These are phyloP conservation scores for Solanum peruvianum DNA, from an alignment of 257 asterid genomes.

Conservation along the genomic window DNA sequence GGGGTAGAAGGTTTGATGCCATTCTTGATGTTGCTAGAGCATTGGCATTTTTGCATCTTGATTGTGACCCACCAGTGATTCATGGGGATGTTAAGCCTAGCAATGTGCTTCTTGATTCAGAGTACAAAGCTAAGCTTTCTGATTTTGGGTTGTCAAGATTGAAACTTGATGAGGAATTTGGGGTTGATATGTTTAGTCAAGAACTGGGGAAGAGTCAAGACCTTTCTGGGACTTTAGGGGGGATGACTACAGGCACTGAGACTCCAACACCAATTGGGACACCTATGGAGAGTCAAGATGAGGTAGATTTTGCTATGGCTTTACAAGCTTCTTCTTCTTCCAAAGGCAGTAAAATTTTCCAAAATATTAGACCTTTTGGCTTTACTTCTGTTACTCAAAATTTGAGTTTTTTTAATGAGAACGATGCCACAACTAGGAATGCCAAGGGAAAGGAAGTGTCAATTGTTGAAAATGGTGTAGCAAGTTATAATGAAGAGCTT, in stretches of 20 bases:
- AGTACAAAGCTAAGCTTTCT: slow-evolving; percentile 72
- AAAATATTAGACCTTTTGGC: slow-evolving; percentile 34
- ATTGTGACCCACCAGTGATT: slow-evolving; percentile 88
- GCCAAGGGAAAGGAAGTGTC: slow-evolving; percentile 57
- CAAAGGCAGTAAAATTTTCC: slow-evolving; percentile 33
- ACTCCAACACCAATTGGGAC: slow-evolving; percentile 40
- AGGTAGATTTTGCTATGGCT: slow-evolving; percentile 94
- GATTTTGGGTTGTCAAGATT: slow-evolving; percentile 93
- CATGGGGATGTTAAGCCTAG: slow-evolving; percentile 99
- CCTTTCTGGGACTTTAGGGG: slow-evolving; percentile 52
- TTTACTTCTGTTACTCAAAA: slow-evolving; percentile 27
- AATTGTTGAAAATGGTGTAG: slow-evolving; percentile 23
- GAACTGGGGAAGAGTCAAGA: slow-evolving; percentile 63
- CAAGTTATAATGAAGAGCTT: slow-evolving; percentile 46
- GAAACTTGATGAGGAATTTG: slow-evolving; percentile 67
- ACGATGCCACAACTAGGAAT: slow-evolving; percentile 10
- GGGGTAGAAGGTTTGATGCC: slow-evolving; percentile 61
- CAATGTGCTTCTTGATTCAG: slow-evolving; percentile 83
- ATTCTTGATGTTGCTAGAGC: slow-evolving; percentile 78
- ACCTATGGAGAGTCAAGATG: slow-evolving; percentile 58
- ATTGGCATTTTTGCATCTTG: slow-evolving; percentile 68
- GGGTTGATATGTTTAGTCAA: slow-evolving; percentile 76
- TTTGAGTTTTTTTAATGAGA: slow-evolving; percentile 23
- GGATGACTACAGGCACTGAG: slow-evolving; percentile 28
- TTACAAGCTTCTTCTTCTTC: slow-evolving; percentile 71